Evolutionary conservation across 805 yeast species (phyloP), one percentile per base, ranked within the genome.

Genomic region (Saccharomycopsis guyanensis): DNA sequence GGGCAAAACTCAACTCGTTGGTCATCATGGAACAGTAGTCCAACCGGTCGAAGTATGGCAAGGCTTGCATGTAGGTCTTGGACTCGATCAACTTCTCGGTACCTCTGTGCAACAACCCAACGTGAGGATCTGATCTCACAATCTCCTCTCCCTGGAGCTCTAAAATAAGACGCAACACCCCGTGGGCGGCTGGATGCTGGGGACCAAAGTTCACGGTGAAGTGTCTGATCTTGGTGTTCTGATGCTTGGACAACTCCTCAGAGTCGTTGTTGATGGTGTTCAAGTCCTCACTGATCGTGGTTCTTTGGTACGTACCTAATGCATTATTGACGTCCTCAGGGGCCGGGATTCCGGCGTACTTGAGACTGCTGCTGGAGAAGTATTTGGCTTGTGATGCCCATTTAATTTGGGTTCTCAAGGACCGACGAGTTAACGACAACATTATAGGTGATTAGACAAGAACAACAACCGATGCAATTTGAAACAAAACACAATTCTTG

Each of bases 101-200:
- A 53, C 95, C 95, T 67, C 95, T 73, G 66, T 86, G 95, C 56
- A 86, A 73, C 60, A 86, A 69, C 32, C 95, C 95, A 54, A 86
- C 86, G 63, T 86, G 95, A 34, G 95, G 95, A 62, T 86, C 95
- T 3, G 89, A 72, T 56, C 95, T 75, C 41, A 86, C 76, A 56
- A 86, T 82, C 65, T 86, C 95, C 66, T 86, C 95, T 56, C 95
- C 95, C 59, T 83, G 84, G 52, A 86, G 74, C 68, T 86, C 95
- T 59, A 86, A 70, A 64, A 86, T 86, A 64, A 86, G 72, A 62
- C 95, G 76, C 70, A 86, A 71, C 66, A 86, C 95, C 56, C 95
- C 95, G 69, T 86, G 95, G 24, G 95, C 95, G 52, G 95, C 95
- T 20, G 95, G 95, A 70, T 86, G 95, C 68, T 86, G 95, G 41